Conservation (phyloP, 1,139 yeast genomes). For the Yamadazyma sp. region DNA sequence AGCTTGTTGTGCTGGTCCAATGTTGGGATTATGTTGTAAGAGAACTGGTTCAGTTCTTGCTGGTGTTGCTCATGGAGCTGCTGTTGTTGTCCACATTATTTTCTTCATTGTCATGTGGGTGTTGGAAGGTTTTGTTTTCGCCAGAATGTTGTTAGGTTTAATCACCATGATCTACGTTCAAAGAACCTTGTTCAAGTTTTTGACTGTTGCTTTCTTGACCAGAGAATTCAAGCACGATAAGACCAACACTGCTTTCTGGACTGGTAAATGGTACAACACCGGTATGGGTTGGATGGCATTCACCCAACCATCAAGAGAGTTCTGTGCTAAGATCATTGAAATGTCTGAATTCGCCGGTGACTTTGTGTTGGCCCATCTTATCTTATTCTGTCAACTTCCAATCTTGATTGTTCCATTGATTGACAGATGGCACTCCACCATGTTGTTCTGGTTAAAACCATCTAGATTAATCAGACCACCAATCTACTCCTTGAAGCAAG, state of each 20-base stretch:
- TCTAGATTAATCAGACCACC: conserved; percentile 98
- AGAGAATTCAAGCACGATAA: conserved; percentile 98
- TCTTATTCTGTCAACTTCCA: conserved; percentile 89
- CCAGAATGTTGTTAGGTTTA: conserved; percentile 85
- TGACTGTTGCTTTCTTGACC: conserved; percentile 78
- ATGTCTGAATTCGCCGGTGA: conserved; percentile 97
- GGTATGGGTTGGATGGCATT: conserved; percentile 95
- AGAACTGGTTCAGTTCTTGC: conserved; percentile 98
- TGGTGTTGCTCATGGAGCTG: conserved; percentile 93
- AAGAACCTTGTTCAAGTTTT: conserved; percentile 81
- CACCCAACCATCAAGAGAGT: conserved; percentile 97
- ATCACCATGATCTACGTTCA: conserved; percentile 83
- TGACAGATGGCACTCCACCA: conserved; percentile 97
- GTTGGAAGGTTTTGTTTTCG: conserved; percentile 85
- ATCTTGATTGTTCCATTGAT: conserved; percentile 78
- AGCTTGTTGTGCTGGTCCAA: conserved; percentile 97
- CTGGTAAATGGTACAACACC: conserved; percentile 97
- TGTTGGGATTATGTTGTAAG: conserved; percentile 93
- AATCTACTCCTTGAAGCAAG: conserved; percentile 94
- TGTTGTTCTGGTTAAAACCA: conserved; percentile 99
- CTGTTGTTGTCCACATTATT: conserved; percentile 80
- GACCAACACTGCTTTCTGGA: conserved; percentile 98
- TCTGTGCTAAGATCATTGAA: conserved; percentile 90
- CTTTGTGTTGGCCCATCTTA: conserved; percentile 85
- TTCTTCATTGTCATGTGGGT: conserved; percentile 98